Base-by-base conservation (phyloP, 2,329 filamentous ascomycete species). In the Fusarium austroafricanum region DNA sequence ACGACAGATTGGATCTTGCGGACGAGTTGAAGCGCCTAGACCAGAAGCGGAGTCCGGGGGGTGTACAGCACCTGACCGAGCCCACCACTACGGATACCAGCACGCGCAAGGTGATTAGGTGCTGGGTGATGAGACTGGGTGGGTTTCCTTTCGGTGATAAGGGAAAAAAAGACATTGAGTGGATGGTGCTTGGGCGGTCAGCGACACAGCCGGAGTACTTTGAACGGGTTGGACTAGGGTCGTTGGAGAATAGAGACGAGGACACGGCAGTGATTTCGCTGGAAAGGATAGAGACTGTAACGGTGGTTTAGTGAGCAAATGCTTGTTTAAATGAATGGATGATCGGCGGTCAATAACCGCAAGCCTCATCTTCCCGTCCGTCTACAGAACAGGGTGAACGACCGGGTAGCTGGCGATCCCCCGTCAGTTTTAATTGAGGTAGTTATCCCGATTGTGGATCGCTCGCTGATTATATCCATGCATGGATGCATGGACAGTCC, bases 71-170 rank as follows among this genome's bases (percentile, higher is more conserved):
- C 10, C 33, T 31, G 40, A 45, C 47, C 29, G 47, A 54, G 38
- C 12, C 40, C 31, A 39, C n/a, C 21, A 10, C 18, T 21, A 23
- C 21, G 21, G 21, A 23, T 23, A 26, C 26, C 26, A 26, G 9
- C 26, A 10, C 26, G 21, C 21, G 21, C 26, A 26, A 26, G 9
- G 26, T 26, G 26, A 61, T 68, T 29, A 45, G 18, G 4, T 71
- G 68, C 18, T 71, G 68, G 68, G 53, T 57, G 10, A 28, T 71
- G 45, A 63, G 54, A 43, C 43, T 71, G 6, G 68, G 68, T 6
- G 38, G 51, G 17, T 71, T 66, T 45, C 33, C 62, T 9, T 21
- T 40, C 7, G 43, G 26, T 11, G 39, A 23, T 23, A 21, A 29
- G 35, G 23, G 23, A 43, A 4, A 47, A 6, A 55, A 26, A 14